Percentiles rank a stretch among this genome's conserved stretches.
These are phyloP conservation scores for Erigeron canadensis DNA, from an alignment of 129 eudicot genomes.

Conservation along the genomic window DNA sequence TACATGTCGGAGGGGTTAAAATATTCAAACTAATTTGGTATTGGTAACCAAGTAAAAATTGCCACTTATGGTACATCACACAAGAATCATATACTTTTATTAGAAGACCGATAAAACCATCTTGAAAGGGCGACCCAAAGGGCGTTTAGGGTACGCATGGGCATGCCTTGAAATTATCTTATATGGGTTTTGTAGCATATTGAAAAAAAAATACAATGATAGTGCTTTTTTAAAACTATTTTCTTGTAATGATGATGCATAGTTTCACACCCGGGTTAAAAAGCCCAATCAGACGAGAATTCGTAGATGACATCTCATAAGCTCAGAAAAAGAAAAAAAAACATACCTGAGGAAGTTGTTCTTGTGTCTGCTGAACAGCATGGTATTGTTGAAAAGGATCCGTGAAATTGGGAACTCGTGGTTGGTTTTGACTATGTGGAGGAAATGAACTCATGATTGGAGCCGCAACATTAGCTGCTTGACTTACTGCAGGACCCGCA, in stretches of 20 bases:
- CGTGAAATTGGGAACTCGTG: slow-evolving; percentile 31
- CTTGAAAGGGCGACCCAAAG: background rate
- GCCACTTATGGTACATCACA: background rate
- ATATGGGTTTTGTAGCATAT: too few relatives aligned
- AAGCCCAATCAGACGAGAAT: too few relatives aligned
- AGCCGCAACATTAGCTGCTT: slow-evolving; percentile 33
- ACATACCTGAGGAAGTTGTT: slow-evolving; percentile 42
- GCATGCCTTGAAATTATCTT: too few relatives aligned
- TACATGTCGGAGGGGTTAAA: background rate
- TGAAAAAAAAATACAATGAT: too few relatives aligned
- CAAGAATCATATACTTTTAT: background rate
- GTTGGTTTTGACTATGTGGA: slow-evolving; percentile 41
- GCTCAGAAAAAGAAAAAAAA: slow-evolving; percentile 1
- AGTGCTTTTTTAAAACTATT: background rate
- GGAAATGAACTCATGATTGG: slow-evolving; percentile 37
- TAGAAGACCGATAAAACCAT: background rate
- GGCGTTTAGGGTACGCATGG: background rate
- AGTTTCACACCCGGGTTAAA: too few relatives aligned
- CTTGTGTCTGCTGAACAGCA: slow-evolving; percentile 47
- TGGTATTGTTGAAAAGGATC: slow-evolving; percentile 63
- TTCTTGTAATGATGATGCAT: background rate
- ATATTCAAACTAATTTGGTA: background rate
- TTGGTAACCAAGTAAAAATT: background rate
- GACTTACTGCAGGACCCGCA: slow-evolving; percentile 39
- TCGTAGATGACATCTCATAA: background rate